These are phyloP conservation scores for Coemansia sp. DNA, from an alignment of 192 early-diverging fungal genomes.

Conservation along the genomic window DNA sequence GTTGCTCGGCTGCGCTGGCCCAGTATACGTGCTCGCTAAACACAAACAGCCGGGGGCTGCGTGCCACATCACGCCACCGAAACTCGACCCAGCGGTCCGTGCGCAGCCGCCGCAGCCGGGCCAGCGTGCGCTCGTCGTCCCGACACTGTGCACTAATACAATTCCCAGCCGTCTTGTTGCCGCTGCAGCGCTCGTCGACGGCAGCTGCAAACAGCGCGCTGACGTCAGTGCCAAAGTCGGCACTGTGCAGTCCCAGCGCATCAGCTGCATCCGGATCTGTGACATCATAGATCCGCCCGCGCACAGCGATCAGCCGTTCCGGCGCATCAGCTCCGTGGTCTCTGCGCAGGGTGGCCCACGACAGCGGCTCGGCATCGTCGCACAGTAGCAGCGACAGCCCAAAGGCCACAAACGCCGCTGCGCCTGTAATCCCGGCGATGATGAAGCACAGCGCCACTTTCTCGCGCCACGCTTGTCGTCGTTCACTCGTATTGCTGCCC, in stretches of 20 bases:
- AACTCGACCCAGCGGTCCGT: conserved; percentile 53
- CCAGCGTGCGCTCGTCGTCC: conserved; percentile 15
- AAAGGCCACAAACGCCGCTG: conserved; percentile 28
- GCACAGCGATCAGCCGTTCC: conserved; percentile 10
- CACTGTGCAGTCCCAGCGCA: conserved; percentile 1
- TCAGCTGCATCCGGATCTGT: neutral
- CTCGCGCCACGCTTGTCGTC: conserved; percentile 75
- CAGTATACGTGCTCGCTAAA: conserved; percentile 67
- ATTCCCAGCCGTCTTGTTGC: conserved; percentile 27
- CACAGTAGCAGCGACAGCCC: conserved; percentile 29
- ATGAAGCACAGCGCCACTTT: conserved; percentile 77
- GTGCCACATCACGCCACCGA: conserved; percentile 57
- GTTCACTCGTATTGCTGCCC: conserved; percentile 53
- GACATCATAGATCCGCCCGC: conserved; percentile 39
- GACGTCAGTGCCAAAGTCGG: conserved; percentile 50
- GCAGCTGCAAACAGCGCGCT: conserved; percentile 39
- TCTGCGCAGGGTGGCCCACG: conserved; percentile 9
- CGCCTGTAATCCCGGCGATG: conserved; percentile 51
- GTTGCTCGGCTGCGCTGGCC: neutral
- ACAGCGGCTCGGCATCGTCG: conserved; percentile 30
- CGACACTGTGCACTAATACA: conserved; percentile 22
- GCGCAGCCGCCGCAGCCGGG: conserved; percentile 12
- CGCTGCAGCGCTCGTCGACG: conserved; percentile 21
- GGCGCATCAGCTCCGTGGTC: conserved; percentile 12
- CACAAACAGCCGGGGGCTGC: conserved; percentile 49